phyloP scores from a whole-genome alignment of 768 basidiomycete genomes.

The Crassisporium funariophilum region DNA sequence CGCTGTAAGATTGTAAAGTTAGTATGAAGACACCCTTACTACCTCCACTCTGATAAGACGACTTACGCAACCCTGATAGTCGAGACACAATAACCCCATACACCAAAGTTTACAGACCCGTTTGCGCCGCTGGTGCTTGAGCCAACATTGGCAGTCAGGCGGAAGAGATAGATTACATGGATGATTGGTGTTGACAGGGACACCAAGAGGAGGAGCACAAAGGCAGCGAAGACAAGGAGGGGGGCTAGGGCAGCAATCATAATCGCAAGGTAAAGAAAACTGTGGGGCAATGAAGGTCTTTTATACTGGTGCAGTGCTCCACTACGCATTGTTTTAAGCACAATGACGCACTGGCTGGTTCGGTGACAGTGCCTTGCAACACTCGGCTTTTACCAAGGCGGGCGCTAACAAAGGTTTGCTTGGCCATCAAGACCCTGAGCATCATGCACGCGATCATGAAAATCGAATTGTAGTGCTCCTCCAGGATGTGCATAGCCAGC shows the following conservation, averaged over 20 bases:
- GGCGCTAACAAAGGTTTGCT: slow-evolving; percentile 19
- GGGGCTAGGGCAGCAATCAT: slow-evolving; percentile 38
- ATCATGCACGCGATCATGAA: no score
- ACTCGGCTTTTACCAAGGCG: slow-evolving; percentile 15
- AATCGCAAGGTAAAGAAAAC: slow-evolving; percentile 8
- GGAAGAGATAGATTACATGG: slow-evolving; percentile 56
- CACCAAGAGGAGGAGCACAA: slow-evolving; percentile 62
- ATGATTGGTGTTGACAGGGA: slow-evolving; percentile 65
- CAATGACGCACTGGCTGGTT: slow-evolving; percentile 19
- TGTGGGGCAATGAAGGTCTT: slow-evolving; percentile 1
- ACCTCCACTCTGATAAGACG: slow-evolving; percentile 6
- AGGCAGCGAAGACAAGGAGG: slow-evolving; percentile 51
- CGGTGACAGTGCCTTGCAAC: background rate
- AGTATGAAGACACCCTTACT: background rate
- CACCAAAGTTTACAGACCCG: slow-evolving; percentile 51
- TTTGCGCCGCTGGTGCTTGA: slow-evolving; percentile 34
- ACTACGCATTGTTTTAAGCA: slow-evolving; percentile 17
- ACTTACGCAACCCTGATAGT: slow-evolving; percentile 46
- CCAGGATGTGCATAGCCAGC: no score
- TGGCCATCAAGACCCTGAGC: no score
- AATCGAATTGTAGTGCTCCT: no score
- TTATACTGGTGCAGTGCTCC: slow-evolving; percentile 12
- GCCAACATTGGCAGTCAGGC: slow-evolving; percentile 38
- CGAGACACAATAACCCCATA: slow-evolving; percentile 66
- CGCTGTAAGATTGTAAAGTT: slow-evolving; percentile 27